Conservation (phyloP, 1,139 yeast genomes). For the Candida neerlandica region DNA sequence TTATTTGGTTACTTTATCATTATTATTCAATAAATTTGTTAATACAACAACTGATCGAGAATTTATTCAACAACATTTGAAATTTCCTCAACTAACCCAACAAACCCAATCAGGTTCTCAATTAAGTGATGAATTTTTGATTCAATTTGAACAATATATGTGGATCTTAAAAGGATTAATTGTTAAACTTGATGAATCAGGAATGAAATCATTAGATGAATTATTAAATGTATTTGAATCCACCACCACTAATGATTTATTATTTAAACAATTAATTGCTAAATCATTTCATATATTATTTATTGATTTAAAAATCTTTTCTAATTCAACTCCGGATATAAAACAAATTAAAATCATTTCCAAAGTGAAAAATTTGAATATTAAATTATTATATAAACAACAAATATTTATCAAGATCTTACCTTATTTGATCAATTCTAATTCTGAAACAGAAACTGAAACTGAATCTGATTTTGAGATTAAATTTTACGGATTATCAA, state of each 20-base stretch:
- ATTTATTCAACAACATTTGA: background rate
- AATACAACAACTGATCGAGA: background rate
- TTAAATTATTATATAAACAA: slow-evolving; percentile 75
- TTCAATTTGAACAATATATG: slow-evolving; percentile 52
- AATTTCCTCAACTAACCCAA: background rate
- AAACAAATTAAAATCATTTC: slow-evolving; percentile 37
- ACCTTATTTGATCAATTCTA: slow-evolving; percentile 51
- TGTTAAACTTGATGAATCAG: slow-evolving; percentile 54
- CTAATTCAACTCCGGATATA: slow-evolving; percentile 31
- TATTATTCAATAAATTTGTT: slow-evolving; percentile 55
- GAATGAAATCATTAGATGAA: slow-evolving; percentile 40
- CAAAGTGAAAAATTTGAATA: slow-evolving; percentile 56
- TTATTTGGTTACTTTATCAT: slow-evolving; percentile 59
- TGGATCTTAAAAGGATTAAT: slow-evolving; percentile 79
- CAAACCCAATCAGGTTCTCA: no score
- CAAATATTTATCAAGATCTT: slow-evolving; percentile 63
- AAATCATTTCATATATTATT: slow-evolving; percentile 65
- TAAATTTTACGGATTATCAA: slow-evolving; percentile 66
- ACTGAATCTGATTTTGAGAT: slow-evolving; percentile 38
- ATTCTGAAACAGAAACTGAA: no score
- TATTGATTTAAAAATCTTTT: slow-evolving; percentile 62
- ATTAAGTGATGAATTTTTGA: slow-evolving; percentile 9
- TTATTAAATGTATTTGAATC: slow-evolving; percentile 44
- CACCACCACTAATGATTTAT: slow-evolving; percentile 40
- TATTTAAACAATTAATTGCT: slow-evolving; percentile 32